Percentiles rank a stretch among this genome's conserved stretches.
Conservation (phyloP, 108 stramenopile species). For the Pseudonitzschia pungens region DNA sequence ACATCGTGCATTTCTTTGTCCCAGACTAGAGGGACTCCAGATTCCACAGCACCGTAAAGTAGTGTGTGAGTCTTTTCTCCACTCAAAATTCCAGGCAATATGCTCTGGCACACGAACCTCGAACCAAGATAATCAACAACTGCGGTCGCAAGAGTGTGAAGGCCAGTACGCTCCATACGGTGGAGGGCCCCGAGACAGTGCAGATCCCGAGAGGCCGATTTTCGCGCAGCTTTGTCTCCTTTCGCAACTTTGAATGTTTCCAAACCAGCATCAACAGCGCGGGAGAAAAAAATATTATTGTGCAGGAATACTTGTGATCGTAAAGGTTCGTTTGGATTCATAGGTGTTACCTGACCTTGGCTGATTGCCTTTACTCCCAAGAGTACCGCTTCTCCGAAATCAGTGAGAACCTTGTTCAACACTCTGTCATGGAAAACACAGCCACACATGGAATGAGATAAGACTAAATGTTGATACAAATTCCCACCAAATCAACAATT, state of each 20-base stretch:
- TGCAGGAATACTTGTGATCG: conserved; percentile 91
- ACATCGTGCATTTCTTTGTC: conserved; percentile 82
- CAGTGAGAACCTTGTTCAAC: conserved; percentile 83
- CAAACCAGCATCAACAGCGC: conserved; percentile 79
- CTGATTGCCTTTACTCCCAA: conserved; percentile 79
- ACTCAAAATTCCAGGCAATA: conserved; percentile 86
- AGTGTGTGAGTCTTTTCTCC: conserved; percentile 87
- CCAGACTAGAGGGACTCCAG: conserved; percentile 58
- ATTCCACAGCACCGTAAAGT: conserved; percentile 89
- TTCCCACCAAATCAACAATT: not conserved
- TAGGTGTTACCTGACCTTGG: conserved; percentile 85
- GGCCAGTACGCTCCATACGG: conserved; percentile 58
- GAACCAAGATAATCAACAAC: conserved; percentile 87
- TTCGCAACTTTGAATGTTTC: conserved; percentile 80
- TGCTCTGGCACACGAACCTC: conserved; percentile 86
- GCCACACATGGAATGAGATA: not conserved
- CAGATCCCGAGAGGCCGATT: conserved; percentile 70
- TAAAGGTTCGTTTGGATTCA: conserved; percentile 90
- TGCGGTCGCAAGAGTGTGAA: conserved; percentile 92
- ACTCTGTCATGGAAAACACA: conserved; percentile 34
- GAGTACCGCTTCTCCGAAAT: conserved; percentile 90
- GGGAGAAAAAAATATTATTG: conserved; percentile 96
- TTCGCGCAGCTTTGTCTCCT: conserved; percentile 71
- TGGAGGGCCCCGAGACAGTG: conserved; percentile 64
- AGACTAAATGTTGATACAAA: not conserved